Evolutionary conservation across 2,329 filamentous ascomycete genomes (phyloP), one percentile per base, ranked within the genome.

Genomic region (Cladorrhinum sp.): DNA sequence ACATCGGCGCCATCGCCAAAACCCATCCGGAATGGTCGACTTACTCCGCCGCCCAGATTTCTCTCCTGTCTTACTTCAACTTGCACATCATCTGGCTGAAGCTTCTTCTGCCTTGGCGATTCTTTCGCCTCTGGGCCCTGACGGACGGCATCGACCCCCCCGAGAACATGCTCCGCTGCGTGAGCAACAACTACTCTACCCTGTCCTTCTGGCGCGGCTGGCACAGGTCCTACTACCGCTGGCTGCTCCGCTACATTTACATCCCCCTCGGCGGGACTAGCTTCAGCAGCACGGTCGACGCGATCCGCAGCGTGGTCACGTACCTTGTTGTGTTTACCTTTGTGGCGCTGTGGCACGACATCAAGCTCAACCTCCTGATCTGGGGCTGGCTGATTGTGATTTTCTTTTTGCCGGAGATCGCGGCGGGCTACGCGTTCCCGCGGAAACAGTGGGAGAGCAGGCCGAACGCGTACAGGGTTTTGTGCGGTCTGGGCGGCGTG

Each of bases 71-170:
- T 39, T 97, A 90, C 79, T 96, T 98, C 80, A 97, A 97, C 75
- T 86, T 99, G 12, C 91, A 96, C 77, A 86, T 97, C 72, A 96
- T 99, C 74, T 99, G 96, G 96, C 83, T 99, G 52, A 99, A 99
- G 74, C 86, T 99, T 1, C 86, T 99, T 3, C 86, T 99, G 7
- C 95, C 95, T 0, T 99, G 94, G 93, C 90, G 95, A n/a, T 89
- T 98, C 74, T 98, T 98, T 84, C 90, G 96, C 3, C 86, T 99
- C n/a, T 99, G 95, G 95, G 83, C 91, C 0, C 83, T 99, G 3
- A 73, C 93, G 16, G 95, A 99, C 73, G 91, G 91, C 63, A 86
- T 99, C 67, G 95, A 99, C 71, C 92, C 95, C 0, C 94, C 95
- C 0, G 95, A 99, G 77, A 99, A 99, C 77, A 97, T 99, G 92